Evolutionary conservation across 139 green algal genomes (phyloP).

Genomic region (Tetratostichococcus sp.): DNA sequence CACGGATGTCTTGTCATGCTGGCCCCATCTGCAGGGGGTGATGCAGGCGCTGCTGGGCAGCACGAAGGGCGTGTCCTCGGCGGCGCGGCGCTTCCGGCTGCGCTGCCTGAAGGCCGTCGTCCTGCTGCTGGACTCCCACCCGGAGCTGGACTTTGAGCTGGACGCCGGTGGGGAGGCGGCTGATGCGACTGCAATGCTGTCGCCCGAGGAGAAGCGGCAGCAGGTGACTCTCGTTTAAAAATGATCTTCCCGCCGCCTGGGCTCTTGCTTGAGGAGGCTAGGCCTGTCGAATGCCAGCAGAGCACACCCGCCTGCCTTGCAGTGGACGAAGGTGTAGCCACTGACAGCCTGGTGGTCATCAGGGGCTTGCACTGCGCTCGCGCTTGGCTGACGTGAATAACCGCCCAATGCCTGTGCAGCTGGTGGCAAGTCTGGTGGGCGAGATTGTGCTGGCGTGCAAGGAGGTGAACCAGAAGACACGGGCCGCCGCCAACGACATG

Average conservation of each 20-base stretch:
- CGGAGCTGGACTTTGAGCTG: conserved; percentile 1
- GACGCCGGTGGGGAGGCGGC: neutral
- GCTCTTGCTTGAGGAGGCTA: no score
- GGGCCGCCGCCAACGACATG: conserved; percentile 78
- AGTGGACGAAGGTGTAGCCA: no score
- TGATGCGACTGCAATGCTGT: neutral
- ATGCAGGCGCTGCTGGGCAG: conserved; percentile 49
- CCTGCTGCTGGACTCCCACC: conserved; percentile 26
- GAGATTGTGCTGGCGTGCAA: conserved; percentile 95
- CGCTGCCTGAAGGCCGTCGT: conserved; percentile 45
- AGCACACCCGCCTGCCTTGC: neutral
- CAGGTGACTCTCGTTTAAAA: conserved; percentile 7
- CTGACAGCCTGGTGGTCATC: no score
- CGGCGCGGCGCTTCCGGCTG: conserved; percentile 82
- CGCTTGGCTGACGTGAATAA: no score
- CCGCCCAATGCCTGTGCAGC: no score
- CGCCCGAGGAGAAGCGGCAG: conserved; percentile 5
- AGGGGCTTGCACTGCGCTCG: no score
- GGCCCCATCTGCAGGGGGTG: conserved; percentile 20
- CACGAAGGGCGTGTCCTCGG: conserved; percentile 18
- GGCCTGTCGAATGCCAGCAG: no score
- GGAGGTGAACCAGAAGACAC: conserved; percentile 85
- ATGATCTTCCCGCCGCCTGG: no score
- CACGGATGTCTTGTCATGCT: no score
- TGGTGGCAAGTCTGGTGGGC: conserved; percentile 61